Conservation (phyloP, 768 basidiomycete genomes). For the Tricholoma saponaceum region DNA sequence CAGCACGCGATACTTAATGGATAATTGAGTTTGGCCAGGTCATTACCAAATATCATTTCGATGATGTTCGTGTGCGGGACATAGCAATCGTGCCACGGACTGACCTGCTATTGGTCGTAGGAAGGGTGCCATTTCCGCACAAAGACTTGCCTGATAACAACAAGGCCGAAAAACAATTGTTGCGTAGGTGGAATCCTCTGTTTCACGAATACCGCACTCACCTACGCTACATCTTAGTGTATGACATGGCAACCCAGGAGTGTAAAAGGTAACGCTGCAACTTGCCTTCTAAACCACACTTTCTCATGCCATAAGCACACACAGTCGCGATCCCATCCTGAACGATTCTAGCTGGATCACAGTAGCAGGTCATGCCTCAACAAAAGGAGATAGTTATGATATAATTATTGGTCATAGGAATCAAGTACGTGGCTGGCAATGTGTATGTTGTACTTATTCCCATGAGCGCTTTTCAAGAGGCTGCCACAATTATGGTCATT, state of each 20-base stretch:
- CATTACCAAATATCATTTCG: neutral
- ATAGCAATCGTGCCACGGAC: constrained; percentile 2
- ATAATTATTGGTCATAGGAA: constrained; percentile 1
- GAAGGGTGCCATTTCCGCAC: neutral
- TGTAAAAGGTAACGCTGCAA: neutral
- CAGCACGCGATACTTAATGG: neutral
- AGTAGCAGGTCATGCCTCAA: neutral
- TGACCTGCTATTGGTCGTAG: neutral
- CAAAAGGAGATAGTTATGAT: neutral
- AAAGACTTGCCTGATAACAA: neutral
- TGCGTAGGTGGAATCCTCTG: neutral
- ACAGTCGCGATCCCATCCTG: neutral
- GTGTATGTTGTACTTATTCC: neutral
- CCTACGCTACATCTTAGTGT: neutral
- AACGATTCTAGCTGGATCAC: neutral
- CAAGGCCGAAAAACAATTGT: constrained; percentile 2
- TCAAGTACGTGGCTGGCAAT: neutral
- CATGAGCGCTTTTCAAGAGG: neutral
- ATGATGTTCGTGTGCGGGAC: neutral
- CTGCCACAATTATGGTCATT: neutral
- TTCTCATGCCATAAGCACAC: neutral
- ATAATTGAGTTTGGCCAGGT: neutral
- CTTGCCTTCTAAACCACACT: too few species aligned
- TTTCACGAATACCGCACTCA: neutral
- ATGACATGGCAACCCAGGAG: neutral